These are phyloP conservation scores for Russula foetens DNA, from an alignment of 768 basidiomycete species.

Conservation along the genomic window DNA sequence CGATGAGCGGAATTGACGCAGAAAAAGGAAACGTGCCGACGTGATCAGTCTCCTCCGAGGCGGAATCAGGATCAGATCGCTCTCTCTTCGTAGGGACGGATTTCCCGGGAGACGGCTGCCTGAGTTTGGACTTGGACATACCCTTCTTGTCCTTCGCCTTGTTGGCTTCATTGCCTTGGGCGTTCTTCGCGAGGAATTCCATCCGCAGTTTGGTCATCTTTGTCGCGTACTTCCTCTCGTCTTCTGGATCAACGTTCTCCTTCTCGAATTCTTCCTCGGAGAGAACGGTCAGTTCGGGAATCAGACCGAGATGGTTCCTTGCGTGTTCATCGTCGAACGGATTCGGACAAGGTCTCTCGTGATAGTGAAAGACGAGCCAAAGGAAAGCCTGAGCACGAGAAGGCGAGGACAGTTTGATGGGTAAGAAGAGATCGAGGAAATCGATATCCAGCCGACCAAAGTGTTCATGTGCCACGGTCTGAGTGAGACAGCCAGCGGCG, in stretches of 20 bases:
- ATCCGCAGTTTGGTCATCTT: slow-evolving; percentile 34
- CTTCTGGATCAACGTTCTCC: slow-evolving; percentile 38
- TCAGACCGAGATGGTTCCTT: slow-evolving; percentile 22
- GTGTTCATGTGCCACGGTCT: slow-evolving; percentile 32
- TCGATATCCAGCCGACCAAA: slow-evolving; percentile 29
- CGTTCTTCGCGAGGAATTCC: slow-evolving; percentile 30
- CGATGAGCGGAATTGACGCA: background rate
- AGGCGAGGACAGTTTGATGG: slow-evolving; percentile 31
- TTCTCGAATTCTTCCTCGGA: slow-evolving; percentile 27
- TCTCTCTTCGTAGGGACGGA: slow-evolving; percentile 11
- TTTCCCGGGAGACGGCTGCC: background rate
- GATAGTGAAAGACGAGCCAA: slow-evolving; percentile 40
- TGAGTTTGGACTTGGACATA: background rate
- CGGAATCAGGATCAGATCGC: slow-evolving; percentile 13
- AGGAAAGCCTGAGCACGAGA: slow-evolving; percentile 40
- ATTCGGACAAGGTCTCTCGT: slow-evolving; percentile 32
- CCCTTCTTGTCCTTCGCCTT: slow-evolving; percentile 13
- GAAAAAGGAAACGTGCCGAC: background rate
- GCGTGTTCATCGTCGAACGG: slow-evolving; percentile 32
- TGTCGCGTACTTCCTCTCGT: slow-evolving; percentile 34
- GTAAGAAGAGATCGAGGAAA: slow-evolving; percentile 39
- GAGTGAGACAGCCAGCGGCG: slow-evolving; percentile 23
- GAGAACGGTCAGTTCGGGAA: slow-evolving; percentile 26
- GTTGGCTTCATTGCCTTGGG: slow-evolving; percentile 16
- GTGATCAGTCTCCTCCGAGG: slow-evolving; percentile 8